These are phyloP conservation scores for Noccaea bulbosa DNA, from an alignment of 345 rosid genomes.

Conservation along the genomic window DNA sequence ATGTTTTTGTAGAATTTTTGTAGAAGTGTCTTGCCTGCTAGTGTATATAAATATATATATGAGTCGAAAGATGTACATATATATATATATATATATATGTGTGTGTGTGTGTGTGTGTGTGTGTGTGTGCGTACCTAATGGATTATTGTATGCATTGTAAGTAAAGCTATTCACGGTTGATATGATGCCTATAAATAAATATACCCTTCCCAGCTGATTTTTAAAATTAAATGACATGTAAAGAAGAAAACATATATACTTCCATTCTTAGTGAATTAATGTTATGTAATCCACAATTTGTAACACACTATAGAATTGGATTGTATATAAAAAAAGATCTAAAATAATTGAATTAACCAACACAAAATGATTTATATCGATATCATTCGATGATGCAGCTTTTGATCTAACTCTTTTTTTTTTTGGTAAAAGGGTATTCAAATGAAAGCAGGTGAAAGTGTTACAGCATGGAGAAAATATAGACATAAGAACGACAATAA, in stretches of 20 bases:
- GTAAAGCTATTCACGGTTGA: constrained; percentile 33
- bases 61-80: constrained; percentile 15
- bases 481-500: no score
- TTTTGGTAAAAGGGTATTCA: no score
- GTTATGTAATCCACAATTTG: not conserved
- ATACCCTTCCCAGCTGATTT: not conserved
- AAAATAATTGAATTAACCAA: no score
- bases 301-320: not conserved
- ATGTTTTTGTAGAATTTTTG: constrained; percentile 25
- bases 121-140: constrained; percentile 35
- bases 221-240: not conserved
- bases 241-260: constrained; percentile 10
- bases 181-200: constrained; percentile 3
- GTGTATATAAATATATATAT: constrained; percentile 21
- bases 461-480: no score
- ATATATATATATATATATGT: not conserved
- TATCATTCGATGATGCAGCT: no score
- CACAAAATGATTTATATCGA: no score
- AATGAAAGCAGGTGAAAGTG: no score
- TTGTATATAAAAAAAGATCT: not conserved
- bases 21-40: not conserved
- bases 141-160: constrained; percentile 40
- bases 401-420: no score
- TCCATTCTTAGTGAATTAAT: not conserved
- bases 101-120: no score